Evolutionary conservation across 2,329 filamentous ascomycete genomes (phyloP), one percentile per base, ranked within the genome.

Genomic region (Calonectria pteridis): DNA sequence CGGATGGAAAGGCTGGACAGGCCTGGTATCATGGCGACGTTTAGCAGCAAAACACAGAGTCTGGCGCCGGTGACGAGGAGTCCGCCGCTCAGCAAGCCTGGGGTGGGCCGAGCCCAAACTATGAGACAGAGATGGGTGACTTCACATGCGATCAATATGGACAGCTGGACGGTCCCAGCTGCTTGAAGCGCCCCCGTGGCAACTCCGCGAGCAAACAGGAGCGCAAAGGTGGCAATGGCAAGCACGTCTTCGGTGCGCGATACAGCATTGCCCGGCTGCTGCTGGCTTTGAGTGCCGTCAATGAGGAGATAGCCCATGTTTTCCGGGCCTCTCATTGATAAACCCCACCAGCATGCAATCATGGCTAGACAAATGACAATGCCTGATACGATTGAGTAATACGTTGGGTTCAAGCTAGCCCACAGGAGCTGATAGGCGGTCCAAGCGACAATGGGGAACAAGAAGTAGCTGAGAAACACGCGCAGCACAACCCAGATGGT

Each of bases 401-500:
- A 81, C 0, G 74, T 10, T 0, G 82, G 81, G 1, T 79, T 40
- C 0, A 62, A 16, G 0, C 29, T 28, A 1, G 73, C 76, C 29
- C 73, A 67, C n/a, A 74, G 75, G 59, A 96, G 86, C 81, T 95
- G 94, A 80, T 94, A 96, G 76, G 94, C 89, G 9, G 93, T 94
- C 63, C 95, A 84, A 0, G 94, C 89, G 13, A 95, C 88, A 55
- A 95, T 88, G 0, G 94, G 94, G 9, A 95, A 84, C 55, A 95
- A 86, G 78, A 96, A 93, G 84, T 92, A 96, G 83, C 94, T 95
- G 85, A 94, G 93, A 9, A 94, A 89, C 72, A 95, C 74, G 13
- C 65, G 73, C 40, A 35, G 63, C 37, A 43, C 75, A 59, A 40
- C 55, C 43, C 69, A 72, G n/a, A 46, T 64, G 63, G 62, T 64